Conservation (phyloP, 345 rosid genomes). For the Erysimum cheiranthoides region DNA sequence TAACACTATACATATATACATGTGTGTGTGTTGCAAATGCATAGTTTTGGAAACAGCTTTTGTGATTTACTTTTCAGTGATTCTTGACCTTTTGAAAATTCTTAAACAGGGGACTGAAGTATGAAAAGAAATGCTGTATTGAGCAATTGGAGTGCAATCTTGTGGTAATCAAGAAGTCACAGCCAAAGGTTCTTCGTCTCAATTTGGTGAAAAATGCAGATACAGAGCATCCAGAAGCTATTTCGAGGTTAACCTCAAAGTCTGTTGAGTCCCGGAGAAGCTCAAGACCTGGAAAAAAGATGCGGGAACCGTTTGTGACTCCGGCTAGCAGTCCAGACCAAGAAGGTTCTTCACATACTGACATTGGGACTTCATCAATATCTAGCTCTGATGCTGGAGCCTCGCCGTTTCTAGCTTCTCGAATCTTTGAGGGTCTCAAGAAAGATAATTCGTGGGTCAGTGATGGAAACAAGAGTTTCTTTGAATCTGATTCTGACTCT, state of each 20-base stretch:
- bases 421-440: constrained; percentile 56
- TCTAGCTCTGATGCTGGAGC: constrained; percentile 92
- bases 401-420: constrained; percentile 70
- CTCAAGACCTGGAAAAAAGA: constrained; percentile 48
- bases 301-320: constrained; percentile 83
- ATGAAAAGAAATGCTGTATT: constrained; percentile 82
- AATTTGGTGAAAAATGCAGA: constrained; percentile 75
- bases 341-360: constrained; percentile 73
- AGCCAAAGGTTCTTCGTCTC: constrained; percentile 87
- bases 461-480: constrained; percentile 56
- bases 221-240: constrained; percentile 52
- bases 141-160: constrained; percentile 91
- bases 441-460: constrained; percentile 54
- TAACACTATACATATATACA: constrained; percentile 30
- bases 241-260: constrained; percentile 39
- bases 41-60: neutral
- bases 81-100: constrained; percentile 24
- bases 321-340: constrained; percentile 95
- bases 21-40: constrained; percentile 12
- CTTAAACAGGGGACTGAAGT: constrained; percentile 66
- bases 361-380: constrained; percentile 81
- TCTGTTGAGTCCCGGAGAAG: constrained; percentile 47
- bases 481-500: constrained; percentile 71
- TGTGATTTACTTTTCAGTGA: neutral
- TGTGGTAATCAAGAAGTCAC: constrained; percentile 85